A percentile compares a stretch with the other conserved stretches of the same genome.
phyloP scores from a whole-genome alignment of 768 basidiomycete species.

The Rubroboletus satanas region DNA sequence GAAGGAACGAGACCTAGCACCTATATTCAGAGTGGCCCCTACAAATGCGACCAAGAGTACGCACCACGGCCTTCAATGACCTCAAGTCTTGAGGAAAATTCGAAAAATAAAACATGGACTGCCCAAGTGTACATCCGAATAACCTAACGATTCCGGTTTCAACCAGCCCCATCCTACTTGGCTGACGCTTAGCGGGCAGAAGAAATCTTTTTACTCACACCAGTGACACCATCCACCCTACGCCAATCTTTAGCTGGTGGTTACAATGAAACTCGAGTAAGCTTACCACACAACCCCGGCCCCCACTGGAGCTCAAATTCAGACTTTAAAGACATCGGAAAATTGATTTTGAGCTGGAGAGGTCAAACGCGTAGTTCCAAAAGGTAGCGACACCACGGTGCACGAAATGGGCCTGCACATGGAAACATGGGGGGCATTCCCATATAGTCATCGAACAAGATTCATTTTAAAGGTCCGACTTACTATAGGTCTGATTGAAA shows the following conservation, averaged over 20 bases:
- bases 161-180: neutral
- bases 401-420: no score
- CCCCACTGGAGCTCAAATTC: neutral
- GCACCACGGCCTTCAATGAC: slow-evolving; percentile 6
- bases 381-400: neutral
- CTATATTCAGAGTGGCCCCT: neutral
- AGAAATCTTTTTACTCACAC: neutral
- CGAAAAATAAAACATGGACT: slow-evolving; percentile 6
- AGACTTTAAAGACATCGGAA: neutral
- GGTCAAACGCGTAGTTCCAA: neutral
- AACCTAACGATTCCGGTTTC: neutral
- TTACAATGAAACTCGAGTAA: neutral
- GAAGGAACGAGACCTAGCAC: neutral
- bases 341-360: neutral
- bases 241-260: neutral
- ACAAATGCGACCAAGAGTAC: neutral
- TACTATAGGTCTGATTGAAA: neutral
- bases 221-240: slow-evolving; percentile 3
- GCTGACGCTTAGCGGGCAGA: neutral
- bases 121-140: slow-evolving; percentile 11
- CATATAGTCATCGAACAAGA: neutral
- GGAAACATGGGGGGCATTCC: neutral
- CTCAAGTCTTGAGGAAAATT: slow-evolving; percentile 6
- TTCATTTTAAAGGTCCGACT: neutral
- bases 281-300: slow-evolving; percentile 1